phyloP scores from a whole-genome alignment of 73 alveolate genomes.

The Durusdinium trenchii region DNA sequence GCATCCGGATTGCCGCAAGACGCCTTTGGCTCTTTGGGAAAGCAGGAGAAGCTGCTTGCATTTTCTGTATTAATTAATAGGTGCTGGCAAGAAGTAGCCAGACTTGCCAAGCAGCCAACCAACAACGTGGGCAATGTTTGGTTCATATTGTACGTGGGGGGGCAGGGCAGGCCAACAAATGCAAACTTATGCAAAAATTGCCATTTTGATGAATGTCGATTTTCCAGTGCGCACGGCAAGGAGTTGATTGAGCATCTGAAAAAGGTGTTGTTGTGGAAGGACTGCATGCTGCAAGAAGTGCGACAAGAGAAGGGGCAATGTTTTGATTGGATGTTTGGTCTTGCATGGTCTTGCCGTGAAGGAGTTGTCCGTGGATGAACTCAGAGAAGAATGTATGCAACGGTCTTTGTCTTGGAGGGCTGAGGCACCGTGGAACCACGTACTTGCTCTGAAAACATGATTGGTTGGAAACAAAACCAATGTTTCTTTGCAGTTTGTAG shows the following conservation, averaged over 20 bases:
- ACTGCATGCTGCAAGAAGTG: background rate
- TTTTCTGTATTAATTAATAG: background rate
- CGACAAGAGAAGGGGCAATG: no score
- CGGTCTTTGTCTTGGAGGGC: constrained; percentile 64
- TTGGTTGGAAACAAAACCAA: background rate
- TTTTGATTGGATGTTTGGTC: no score
- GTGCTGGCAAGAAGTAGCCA: no score
- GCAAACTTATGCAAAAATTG: background rate
- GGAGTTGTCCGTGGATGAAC: constrained; percentile 65
- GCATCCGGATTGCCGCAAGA: constrained; percentile 90
- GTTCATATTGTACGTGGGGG: constrained; percentile 16
- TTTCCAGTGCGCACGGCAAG: background rate
- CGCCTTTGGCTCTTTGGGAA: constrained; percentile 81
- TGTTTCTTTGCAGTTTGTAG: no score
- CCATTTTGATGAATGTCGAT: background rate
- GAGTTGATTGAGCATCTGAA: constrained; percentile 69
- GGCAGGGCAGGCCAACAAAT: constrained; percentile 61
- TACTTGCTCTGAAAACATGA: background rate
- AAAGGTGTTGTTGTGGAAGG: constrained; percentile 81
- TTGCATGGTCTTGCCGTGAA: no score
- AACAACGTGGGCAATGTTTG: background rate
- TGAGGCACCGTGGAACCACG: background rate
- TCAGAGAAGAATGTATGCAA: constrained; percentile 80
- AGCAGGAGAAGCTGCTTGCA: background rate
- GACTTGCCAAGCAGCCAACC: no score